Evolutionary conservation across 352 stramenopile genomes (phyloP).

Genomic region (Globisporangium barbulae): DNA sequence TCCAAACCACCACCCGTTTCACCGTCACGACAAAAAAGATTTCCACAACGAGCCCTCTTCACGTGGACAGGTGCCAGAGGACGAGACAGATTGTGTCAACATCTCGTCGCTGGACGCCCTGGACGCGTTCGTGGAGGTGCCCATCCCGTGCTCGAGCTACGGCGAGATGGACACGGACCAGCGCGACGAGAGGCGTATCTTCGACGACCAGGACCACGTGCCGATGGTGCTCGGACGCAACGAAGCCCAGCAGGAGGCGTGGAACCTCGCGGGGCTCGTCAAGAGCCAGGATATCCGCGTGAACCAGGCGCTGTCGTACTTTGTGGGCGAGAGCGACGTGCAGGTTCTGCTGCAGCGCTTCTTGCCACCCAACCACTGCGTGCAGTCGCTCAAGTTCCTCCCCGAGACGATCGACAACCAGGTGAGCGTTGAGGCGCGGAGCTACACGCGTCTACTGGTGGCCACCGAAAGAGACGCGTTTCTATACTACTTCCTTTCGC

Average conservation of each 20-base stretch:
- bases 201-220: constrained; percentile 54
- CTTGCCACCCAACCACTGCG: constrained; percentile 67
- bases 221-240: constrained; percentile 66
- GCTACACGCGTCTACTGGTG: constrained; percentile 74
- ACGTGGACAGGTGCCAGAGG: constrained; percentile 24
- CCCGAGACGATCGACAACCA: constrained; percentile 83
- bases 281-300: constrained; percentile 76
- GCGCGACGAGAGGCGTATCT: constrained; percentile 48
- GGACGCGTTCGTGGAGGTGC: constrained; percentile 48
- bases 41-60: constrained; percentile 3
- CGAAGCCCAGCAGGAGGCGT: constrained; percentile 72
- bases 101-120: constrained; percentile 37
- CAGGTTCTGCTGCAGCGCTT: constrained; percentile 70
- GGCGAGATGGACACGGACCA: constrained; percentile 43
- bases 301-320: constrained; percentile 79
- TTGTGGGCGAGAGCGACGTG: constrained; percentile 56
- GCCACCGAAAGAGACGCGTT: constrained; percentile 64
- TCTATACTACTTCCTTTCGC: constrained; percentile 80
- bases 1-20: background rate
- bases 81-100: constrained; percentile 43
- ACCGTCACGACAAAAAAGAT: constrained; percentile 5
- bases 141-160: constrained; percentile 55
- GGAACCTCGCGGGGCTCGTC: constrained; percentile 67
- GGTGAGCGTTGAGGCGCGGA: constrained; percentile 65
- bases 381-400: constrained; percentile 68